Evolutionary conservation across 1,284 basidiomycete species (phyloP).

Genomic region (Inonotus hispidus): DNA sequence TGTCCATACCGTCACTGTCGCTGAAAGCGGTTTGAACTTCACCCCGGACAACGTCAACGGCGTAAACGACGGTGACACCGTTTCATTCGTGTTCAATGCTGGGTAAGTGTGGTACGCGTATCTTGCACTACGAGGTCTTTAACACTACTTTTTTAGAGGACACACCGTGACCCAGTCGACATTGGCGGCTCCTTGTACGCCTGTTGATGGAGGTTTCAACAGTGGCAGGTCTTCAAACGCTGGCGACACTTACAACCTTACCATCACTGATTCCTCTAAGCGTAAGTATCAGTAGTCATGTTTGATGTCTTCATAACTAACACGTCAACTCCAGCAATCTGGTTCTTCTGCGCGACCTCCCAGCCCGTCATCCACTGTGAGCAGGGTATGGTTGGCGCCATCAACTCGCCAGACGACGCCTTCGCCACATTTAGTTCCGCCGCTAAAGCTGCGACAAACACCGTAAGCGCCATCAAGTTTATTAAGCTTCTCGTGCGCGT

Average conservation of each 20-base stretch:
- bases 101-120: background rate
- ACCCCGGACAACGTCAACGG: background rate
- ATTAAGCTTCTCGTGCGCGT: background rate
- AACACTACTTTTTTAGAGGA: conserved; percentile 5
- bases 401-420: conserved; percentile 3
- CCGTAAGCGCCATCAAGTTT: background rate
- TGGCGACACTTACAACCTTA: conserved; percentile 16
- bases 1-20: conserved; percentile 11
- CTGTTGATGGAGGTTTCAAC: conserved; percentile 19
- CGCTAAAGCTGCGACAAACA: conserved; percentile 4
- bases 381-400: conserved; percentile 20
- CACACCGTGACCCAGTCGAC: conserved; percentile 21
- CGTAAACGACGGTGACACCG: conserved; percentile 5
- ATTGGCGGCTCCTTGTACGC: conserved; percentile 18
- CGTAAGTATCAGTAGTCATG: conserved; percentile 11
- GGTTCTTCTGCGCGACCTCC: conserved; percentile 20
- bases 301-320: background rate
- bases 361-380: conserved; percentile 16
- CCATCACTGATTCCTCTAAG: conserved; percentile 18
- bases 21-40: background rate
- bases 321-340: conserved; percentile 12
- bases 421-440: conserved; percentile 5
- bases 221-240: conserved; percentile 12
- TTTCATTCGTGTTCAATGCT: conserved; percentile 13
- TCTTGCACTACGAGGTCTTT: background rate